Evolutionary conservation across 1,284 basidiomycete genomes (phyloP).

Genomic region (Cryptococcus sp.): DNA sequence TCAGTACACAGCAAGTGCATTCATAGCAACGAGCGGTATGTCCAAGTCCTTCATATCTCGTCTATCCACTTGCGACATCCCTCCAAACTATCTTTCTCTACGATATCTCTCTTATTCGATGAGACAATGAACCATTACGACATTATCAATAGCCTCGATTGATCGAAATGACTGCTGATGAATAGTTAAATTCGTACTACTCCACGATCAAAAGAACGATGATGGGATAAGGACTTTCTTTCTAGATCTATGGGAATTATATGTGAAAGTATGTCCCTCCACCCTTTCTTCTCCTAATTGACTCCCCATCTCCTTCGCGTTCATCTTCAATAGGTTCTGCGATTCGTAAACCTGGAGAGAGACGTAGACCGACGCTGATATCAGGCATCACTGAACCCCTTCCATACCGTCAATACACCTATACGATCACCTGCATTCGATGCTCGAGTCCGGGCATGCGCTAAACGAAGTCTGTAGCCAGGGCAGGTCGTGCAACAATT

Average conservation of each 20-base stretch:
- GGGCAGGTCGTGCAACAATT: not conserved
- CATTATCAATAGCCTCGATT: not conserved
- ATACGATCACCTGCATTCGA: constrained; percentile 80
- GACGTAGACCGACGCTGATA: not conserved
- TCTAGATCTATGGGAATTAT: constrained; percentile 88
- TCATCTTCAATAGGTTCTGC: not conserved
- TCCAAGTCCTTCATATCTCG: constrained; percentile 13
- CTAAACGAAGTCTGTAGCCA: constrained; percentile 70
- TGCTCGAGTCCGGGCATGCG: constrained; percentile 71
- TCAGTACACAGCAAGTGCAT: constrained; percentile 93
- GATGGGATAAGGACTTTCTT: constrained; percentile 89
- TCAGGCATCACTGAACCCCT: constrained; percentile 64
- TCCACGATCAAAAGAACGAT: constrained; percentile 93
- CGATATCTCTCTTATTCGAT: not conserved
- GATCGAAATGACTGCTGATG: not conserved
- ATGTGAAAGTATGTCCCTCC: constrained; percentile 68
- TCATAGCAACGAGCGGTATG: constrained; percentile 87
- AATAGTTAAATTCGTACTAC: constrained; percentile 68
- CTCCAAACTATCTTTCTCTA: too few relatives aligned
- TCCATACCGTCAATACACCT: constrained; percentile 79
- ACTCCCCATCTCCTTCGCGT: not conserved
- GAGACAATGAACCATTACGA: not conserved
- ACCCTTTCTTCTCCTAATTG: not conserved
- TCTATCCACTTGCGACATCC: too few relatives aligned
- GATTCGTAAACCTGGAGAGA: not conserved